Base-by-base conservation (phyloP, 1,284 basidiomycete genomes). In the Cutaneotrichosporon sp. region DNA sequence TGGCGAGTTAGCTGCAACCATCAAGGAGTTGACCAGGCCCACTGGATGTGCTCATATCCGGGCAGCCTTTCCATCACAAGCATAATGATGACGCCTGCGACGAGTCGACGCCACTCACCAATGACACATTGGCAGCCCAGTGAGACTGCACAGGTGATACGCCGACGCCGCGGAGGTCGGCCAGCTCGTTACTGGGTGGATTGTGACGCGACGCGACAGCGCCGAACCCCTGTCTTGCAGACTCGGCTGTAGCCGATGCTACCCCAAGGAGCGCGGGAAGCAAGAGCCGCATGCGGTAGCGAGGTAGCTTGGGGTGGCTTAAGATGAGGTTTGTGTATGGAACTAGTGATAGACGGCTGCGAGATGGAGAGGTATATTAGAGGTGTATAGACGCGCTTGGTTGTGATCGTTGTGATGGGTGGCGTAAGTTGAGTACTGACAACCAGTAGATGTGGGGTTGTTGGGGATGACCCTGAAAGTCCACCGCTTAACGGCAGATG, bases 181-280 rank as follows among this genome's bases (percentile, higher is more conserved):
- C 51, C 18, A 53, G 51, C 51, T 53, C 51, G 30, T 4, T 34
- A 30, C 31, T 34, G 31, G 51, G 30, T 9, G 18, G 16, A 4
- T 9, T 18, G 18, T 14, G 51, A 7, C 51, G 51, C 31, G 51
- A 53, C 51, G 51, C 51, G 51, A 14, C 51, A 53, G 51, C 51
- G 51, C 51, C 31, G 31, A 53, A 53, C 16, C 51, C 51, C 14
- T 14, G 16, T 13, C 30, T 11, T 8, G 51, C 18, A n/a, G 51
- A 32, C 14, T 53, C 51, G 31, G 51, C 51, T 34, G 30, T 13
- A 4, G 31, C 51, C 30, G 51, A 53, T 34, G 51, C 31, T 18
- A 31, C 51, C 14, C 31, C 51, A 18, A 53, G 30, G 30, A 53
- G 51, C 31, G 31, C 51, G 51, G 31, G 30, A 30, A 53, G 30